Evolutionary conservation across 2,329 filamentous ascomycete genomes (phyloP).

Genomic region (Cryphonectria naterciae): DNA sequence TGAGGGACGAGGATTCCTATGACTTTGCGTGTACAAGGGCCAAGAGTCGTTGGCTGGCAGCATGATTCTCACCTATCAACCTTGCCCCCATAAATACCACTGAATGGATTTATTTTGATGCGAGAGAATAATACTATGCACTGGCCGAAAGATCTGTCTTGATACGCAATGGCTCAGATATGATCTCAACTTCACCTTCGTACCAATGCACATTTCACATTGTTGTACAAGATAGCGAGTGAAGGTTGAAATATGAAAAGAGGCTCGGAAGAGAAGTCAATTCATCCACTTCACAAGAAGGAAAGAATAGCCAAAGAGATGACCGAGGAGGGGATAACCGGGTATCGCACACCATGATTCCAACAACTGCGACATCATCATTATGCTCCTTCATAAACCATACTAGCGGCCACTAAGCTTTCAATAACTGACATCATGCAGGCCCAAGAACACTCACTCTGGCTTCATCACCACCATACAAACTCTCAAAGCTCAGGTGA

Average conservation of each 20-base stretch:
- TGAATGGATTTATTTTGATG: background rate
- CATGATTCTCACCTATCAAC: background rate
- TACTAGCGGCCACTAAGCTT: background rate
- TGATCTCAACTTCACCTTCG: background rate
- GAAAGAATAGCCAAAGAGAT: background rate
- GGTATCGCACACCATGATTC: background rate
- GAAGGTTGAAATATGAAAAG: background rate
- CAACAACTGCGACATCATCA: background rate
- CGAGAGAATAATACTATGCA: background rate
- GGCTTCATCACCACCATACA: background rate
- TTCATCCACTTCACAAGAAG: background rate
- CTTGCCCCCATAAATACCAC: background rate
- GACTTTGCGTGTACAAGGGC: background rate
- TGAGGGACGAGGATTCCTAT: background rate
- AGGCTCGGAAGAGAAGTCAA: background rate
- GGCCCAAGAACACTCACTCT: background rate
- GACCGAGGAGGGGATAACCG: background rate
- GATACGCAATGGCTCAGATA: background rate
- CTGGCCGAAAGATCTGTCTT: background rate
- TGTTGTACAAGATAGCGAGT: background rate
- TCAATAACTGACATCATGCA: background rate
- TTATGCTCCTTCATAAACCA: background rate
- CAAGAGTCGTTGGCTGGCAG: background rate
- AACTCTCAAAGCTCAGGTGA: background rate
- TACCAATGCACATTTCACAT: background rate